Evolutionary conservation across 1,284 basidiomycete species (phyloP).

Genomic region (Butyriboletus regius): DNA sequence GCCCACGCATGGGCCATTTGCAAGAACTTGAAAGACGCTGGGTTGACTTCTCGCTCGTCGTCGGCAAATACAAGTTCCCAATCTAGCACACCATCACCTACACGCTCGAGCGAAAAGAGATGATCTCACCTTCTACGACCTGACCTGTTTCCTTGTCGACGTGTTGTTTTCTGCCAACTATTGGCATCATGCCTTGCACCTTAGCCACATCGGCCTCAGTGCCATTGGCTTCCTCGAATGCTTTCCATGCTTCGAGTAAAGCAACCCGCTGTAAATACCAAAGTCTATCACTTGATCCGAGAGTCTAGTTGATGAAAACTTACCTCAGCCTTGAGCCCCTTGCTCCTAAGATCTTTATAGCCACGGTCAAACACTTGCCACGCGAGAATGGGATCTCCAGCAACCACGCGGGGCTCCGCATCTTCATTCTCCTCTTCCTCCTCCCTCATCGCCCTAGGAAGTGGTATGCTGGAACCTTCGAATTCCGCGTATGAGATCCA

Average conservation of each 20-base stretch:
- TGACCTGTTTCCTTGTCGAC: conserved; percentile 78
- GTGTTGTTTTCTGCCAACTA: conserved; percentile 77
- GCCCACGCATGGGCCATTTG: conserved; percentile 91
- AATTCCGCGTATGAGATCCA: conserved; percentile 78
- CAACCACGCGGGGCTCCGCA: conserved; percentile 55
- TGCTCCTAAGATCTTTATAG: conserved; percentile 77
- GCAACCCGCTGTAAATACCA: conserved; percentile 61
- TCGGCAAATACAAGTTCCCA: conserved; percentile 93
- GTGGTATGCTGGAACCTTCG: conserved; percentile 62
- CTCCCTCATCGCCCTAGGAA: conserved; percentile 61
- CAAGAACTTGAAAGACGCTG: conserved; percentile 87
- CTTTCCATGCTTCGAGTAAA: conserved; percentile 87
- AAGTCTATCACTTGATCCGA: conserved; percentile 1
- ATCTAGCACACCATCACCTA: conserved; percentile 42
- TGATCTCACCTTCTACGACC: conserved; percentile 69
- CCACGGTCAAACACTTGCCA: conserved; percentile 76
- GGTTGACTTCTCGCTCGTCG: conserved; percentile 86
- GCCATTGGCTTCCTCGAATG: conserved; percentile 78
- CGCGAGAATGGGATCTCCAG: conserved; percentile 64
- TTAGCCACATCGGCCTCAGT: conserved; percentile 60
- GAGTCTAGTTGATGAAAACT: conserved; percentile 19
- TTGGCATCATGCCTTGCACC: conserved; percentile 85
- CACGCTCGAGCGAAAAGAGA: conserved; percentile 1
- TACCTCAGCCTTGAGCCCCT: conserved; percentile 82
- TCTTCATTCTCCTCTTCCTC: conserved; percentile 68